These are phyloP conservation scores for Candida buenavistaensis DNA, from an alignment of 1,139 yeast species.

Conservation along the genomic window DNA sequence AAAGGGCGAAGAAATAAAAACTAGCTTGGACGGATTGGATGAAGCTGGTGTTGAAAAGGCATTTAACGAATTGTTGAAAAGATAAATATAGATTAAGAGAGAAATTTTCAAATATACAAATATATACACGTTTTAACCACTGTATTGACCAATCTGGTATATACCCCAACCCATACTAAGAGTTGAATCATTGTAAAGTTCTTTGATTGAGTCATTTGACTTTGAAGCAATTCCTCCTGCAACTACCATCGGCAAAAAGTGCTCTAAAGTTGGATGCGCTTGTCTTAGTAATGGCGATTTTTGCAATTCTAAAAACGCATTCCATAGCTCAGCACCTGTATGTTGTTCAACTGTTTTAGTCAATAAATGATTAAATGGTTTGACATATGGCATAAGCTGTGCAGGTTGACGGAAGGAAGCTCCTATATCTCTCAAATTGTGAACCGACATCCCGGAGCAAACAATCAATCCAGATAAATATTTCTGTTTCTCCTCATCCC, in stretches of 20 bases:
- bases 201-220: constrained; percentile 33
- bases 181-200: constrained; percentile 44
- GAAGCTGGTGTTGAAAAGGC: constrained; percentile 40
- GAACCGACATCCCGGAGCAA: constrained; percentile 79
- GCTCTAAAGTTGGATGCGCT: constrained; percentile 79
- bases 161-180: constrained; percentile 69
- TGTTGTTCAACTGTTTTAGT: constrained; percentile 27
- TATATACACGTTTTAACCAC: too few relatives aligned
- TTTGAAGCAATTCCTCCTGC: constrained; percentile 59
- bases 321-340: constrained; percentile 12
- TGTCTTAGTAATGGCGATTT: constrained; percentile 34
- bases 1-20: constrained; percentile 45
- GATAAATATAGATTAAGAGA: too few relatives aligned
- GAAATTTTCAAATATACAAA: too few relatives aligned
- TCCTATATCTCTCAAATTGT: constrained; percentile 61
- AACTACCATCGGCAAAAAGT: constrained; percentile 67
- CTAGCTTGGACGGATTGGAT: constrained; percentile 46
- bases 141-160: constrained; percentile 43
- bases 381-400: constrained; percentile 46
- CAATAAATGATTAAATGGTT: constrained; percentile 50
- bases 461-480: constrained; percentile 50
- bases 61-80: constrained; percentile 39
- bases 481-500: constrained; percentile 27
- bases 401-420: constrained; percentile 18
- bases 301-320: constrained; percentile 14